Base-by-base conservation (phyloP, 2,329 filamentous ascomycete species). In the Colletotrichum sp. region DNA sequence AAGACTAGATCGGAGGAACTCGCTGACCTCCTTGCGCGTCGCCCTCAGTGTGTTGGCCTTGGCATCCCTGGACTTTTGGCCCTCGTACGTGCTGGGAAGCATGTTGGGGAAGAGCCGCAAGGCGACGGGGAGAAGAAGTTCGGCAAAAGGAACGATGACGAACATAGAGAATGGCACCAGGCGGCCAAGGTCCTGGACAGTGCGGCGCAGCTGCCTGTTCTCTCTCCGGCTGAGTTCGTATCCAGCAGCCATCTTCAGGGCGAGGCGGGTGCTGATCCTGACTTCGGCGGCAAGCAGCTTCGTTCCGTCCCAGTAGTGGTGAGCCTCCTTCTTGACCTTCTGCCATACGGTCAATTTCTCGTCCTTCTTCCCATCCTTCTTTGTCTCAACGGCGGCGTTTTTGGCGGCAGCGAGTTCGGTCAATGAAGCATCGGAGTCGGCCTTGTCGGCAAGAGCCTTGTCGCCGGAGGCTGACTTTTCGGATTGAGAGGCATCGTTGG, bases 221-320 rank as follows among this genome's bases (percentile, higher is more conserved):
- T 99, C 97, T 87, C 97, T 93, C 78, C 97, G 93, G 75, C 95
- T 98, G 78, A 99, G 92, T 86, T 99, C 97, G 86, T 99, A 99
- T 9, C 97, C 97, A 75, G 95, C 96, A 16, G 96, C 96, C 97
- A 99, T 99, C 89, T 98, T 99, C 84, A 98, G 85, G 7, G 96
- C 97, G 79, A 99, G 88, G 78, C 94, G 94, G 77, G 94, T 95
- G 84, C 96, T 99, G 84, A 99, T 99, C 85, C 89, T 95, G 83
- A 99, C 93, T 86, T 99, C 97, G 3, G 95, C 94, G 26, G 94
- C 96, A 79, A 99, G 89, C 81, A 99, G 89, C 86, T 99, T 99
- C 32, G 96, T 99, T 76, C 97, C 97, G 86, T 99, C 97, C 96
- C 97, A 99, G 87, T 99, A 99, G 85, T 99, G 97, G 77, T 93